Percentiles rank a stretch among this genome's conserved stretches.
Conservation (phyloP, 768 basidiomycete genomes). For the Coprinopsis cinerea region DNA sequence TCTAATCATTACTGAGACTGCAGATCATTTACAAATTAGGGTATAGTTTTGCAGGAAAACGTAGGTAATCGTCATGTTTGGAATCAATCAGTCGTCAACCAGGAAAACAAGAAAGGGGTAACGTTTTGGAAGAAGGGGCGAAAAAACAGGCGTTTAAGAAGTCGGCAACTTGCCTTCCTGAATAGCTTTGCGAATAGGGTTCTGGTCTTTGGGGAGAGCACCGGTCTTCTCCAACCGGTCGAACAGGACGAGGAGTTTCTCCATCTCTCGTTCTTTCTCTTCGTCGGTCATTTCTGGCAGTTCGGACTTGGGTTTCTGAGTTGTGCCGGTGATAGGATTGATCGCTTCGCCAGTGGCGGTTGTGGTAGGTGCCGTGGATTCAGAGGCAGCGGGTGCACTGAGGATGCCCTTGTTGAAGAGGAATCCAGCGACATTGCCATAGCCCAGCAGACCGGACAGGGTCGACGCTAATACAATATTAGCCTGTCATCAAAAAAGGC, state of each 20-base stretch:
- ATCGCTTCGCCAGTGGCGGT: slow-evolving; percentile 41
- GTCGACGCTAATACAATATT: slow-evolving; percentile 41
- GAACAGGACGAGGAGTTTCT: slow-evolving; percentile 87
- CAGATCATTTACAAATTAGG: slow-evolving; percentile 7
- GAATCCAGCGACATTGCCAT: slow-evolving; percentile 94
- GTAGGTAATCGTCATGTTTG: no score
- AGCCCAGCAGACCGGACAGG: slow-evolving; percentile 78
- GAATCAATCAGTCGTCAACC: no score
- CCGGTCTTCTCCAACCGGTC: slow-evolving; percentile 81
- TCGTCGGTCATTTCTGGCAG: slow-evolving; percentile 79
- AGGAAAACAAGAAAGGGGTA: neutral
- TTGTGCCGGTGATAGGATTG: slow-evolving; percentile 86
- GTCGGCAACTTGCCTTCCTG: slow-evolving; percentile 28
- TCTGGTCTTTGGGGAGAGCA: slow-evolving; percentile 55
- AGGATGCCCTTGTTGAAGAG: slow-evolving; percentile 88
- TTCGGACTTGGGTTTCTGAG: slow-evolving; percentile 32
- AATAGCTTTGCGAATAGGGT: slow-evolving; percentile 70
- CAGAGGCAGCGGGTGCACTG: slow-evolving; percentile 45
- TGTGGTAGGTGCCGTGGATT: slow-evolving; percentile 25
- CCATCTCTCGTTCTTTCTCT: slow-evolving; percentile 92
- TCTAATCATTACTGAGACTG: no score
- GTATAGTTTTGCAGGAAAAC: neutral
- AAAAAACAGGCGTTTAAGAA: neutral
- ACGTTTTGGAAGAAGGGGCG: neutral
- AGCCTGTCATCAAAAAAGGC: neutral